A percentile compares a stretch with the other conserved stretches of the same genome.
These are phyloP conservation scores for Suillus hirtellus DNA, from an alignment of 768 basidiomycete genomes.

Conservation along the genomic window DNA sequence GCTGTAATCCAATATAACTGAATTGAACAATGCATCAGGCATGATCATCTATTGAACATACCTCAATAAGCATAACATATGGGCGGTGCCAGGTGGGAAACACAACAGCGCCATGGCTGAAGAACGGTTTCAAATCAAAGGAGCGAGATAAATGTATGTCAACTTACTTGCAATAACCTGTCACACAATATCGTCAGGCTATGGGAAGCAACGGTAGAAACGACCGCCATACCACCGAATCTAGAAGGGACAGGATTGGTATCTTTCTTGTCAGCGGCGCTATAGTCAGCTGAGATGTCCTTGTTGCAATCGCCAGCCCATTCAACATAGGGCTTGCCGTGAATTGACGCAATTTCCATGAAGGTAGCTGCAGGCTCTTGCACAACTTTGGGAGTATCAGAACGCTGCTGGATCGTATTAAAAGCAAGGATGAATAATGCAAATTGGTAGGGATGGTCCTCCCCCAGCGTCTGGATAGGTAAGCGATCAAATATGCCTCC, in stretches of 20 bases:
- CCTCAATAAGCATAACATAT: slow-evolving; percentile 28
- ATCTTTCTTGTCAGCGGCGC: slow-evolving; percentile 24
- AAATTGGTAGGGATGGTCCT: slow-evolving; percentile 26
- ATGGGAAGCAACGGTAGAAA: not conserved
- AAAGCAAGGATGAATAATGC: slow-evolving; percentile 28
- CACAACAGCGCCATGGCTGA: slow-evolving; percentile 23
- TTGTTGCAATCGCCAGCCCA: slow-evolving; percentile 25
- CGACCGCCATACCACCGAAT: slow-evolving; percentile 23
- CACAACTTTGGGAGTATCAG: not conserved
- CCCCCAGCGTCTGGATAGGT: slow-evolving; percentile 22
- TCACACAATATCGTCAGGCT: not conserved
- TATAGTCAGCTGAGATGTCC: slow-evolving; percentile 21
- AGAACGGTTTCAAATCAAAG: not conserved
- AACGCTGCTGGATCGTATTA: slow-evolving; percentile 15
- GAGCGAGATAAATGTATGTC: no score
- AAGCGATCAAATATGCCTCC: slow-evolving; percentile 23
- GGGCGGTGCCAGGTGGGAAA: slow-evolving; percentile 31
- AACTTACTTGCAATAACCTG: slow-evolving; percentile 31
- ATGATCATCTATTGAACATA: slow-evolving; percentile 7
- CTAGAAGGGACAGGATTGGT: slow-evolving; percentile 26
- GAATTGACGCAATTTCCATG: slow-evolving; percentile 27
- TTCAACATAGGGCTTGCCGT: slow-evolving; percentile 27
- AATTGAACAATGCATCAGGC: not conserved
- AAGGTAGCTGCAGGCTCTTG: slow-evolving; percentile 15
- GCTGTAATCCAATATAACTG: slow-evolving; percentile 16